Evolutionary conservation across 148 eudicot genomes (phyloP), one percentile per base, ranked within the genome.

Genomic region (Camellia japonica): DNA sequence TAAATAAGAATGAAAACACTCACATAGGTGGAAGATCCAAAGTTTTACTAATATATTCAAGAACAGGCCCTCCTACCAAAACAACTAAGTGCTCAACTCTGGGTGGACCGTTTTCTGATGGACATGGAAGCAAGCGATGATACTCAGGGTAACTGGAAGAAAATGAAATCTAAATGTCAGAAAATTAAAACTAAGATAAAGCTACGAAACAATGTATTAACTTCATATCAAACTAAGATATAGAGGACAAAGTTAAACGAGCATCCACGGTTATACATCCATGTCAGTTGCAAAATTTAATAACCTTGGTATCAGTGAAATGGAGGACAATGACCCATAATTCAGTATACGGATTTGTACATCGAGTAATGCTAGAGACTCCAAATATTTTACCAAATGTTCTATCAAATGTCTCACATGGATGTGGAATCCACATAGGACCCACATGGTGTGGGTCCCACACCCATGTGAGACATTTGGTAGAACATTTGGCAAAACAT

Each of bases 61-160:
- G 86, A 84, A 92, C 94, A 79, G 90, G 85, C 52, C 92, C 95
- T 77, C 87, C 99, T 86, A 92, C 86, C 80, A 83, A 79, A 78
- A 94, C 98, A 83, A 94, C 95, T 72, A 96, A 79, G 89, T 96
- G 99, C 64, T 94, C 98, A 52, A 96, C 90, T 86, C 99, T 89
- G 38, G 97, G 99, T 44, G 93, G 91, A 43, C 84, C 76, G 85
- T 75, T 83, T 68, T 87, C 80, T 30, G 87, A 75, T 67, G 92
- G 94, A 74, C 99, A 91, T 20, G 99, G 99, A 67, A 92, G 89
- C 66, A 96, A 87, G 58, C 98, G 93, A 65, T 78, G 82, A 80
- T 93, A 94, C 71, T 83, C 80, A 44, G 88, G 88, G 60, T 85
- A 83, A 73, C 97, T 95, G 91, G 71, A 47, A 80, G 49, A 68